Evolutionary conservation across 2,329 filamentous ascomycete species (phyloP).

Genomic region (Tolypocladium amazonense): DNA sequence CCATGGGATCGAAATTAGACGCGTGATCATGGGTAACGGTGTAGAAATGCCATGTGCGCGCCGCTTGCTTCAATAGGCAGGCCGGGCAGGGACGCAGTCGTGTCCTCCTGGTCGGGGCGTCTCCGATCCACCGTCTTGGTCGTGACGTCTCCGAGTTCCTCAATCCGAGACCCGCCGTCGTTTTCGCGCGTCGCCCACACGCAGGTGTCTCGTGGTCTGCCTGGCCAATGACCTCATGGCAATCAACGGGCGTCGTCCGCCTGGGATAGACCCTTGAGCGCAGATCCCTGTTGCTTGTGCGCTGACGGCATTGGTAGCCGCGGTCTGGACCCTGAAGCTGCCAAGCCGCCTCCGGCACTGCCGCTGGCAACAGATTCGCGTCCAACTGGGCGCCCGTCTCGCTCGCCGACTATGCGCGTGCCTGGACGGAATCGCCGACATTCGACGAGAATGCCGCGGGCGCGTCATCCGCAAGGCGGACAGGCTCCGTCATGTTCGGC

Average conservation of each 20-base stretch:
- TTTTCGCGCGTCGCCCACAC: not conserved
- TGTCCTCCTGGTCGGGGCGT: too few species aligned
- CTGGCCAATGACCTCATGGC: constrained; percentile 3
- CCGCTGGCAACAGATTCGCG: not conserved
- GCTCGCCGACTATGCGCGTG: not conserved
- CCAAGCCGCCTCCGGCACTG: not conserved
- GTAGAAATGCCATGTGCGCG: not conserved
- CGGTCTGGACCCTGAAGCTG: not conserved
- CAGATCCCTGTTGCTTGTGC: not conserved
- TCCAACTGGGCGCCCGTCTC: not conserved
- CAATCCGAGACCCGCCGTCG: not conserved
- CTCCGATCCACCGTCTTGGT: not conserved
- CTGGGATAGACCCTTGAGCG: not conserved
- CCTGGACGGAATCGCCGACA: not conserved
- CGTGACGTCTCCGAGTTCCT: not conserved
- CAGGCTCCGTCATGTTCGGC: not conserved
- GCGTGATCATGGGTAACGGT: not conserved
- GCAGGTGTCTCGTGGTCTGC: not conserved
- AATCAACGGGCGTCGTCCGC: not conserved
- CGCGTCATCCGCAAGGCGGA: not conserved
- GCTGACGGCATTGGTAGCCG: not conserved
- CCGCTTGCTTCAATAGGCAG: not conserved
- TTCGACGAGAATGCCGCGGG: not conserved
- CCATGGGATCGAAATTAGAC: not conserved
- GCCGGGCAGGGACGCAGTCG: not conserved